Conservation (phyloP, 306 rosid species). For the Prunus salicina region DNA sequence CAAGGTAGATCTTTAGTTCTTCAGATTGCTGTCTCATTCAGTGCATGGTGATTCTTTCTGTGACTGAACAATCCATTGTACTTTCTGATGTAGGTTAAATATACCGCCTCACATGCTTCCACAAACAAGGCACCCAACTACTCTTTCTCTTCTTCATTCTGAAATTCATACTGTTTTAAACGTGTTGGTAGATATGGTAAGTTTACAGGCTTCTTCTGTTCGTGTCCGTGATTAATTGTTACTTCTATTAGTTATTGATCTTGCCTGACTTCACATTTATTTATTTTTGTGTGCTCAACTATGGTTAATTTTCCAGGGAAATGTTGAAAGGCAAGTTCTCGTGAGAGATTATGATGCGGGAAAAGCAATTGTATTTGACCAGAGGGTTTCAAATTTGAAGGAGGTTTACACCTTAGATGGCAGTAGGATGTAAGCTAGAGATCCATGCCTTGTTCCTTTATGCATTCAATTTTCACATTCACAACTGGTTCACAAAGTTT, state of each 20-base stretch:
- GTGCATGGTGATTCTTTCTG: slow-evolving; percentile 11
- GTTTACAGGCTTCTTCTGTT: slow-evolving; percentile 2
- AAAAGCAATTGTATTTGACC: slow-evolving; percentile 73
- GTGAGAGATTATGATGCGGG: slow-evolving; percentile 71
- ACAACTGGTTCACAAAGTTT: neutral
- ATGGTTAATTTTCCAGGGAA: slow-evolving; percentile 51
- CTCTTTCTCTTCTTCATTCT: slow-evolving; percentile 59
- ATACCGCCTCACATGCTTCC: slow-evolving; percentile 87
- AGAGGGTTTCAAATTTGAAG: slow-evolving; percentile 66
- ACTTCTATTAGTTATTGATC: neutral
- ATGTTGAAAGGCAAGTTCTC: slow-evolving; percentile 83
- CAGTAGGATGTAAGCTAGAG: slow-evolving; percentile 55
- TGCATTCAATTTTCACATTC: neutral
- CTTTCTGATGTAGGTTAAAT: slow-evolving; percentile 51
- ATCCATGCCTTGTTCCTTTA: neutral
- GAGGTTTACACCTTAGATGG: slow-evolving; percentile 71
- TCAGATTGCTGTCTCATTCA: neutral
- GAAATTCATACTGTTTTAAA: slow-evolving; percentile 72
- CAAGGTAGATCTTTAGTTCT: slow-evolving; percentile 47
- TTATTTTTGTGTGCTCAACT: neutral
- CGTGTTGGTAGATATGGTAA: slow-evolving; percentile 84
- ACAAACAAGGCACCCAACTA: slow-evolving; percentile 68
- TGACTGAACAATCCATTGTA: slow-evolving; percentile 3
- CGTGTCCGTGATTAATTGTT: neutral
- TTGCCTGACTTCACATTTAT: neutral